Conservation (phyloP, 352 stramenopile species). For the Globisporangium mamillatum region DNA sequence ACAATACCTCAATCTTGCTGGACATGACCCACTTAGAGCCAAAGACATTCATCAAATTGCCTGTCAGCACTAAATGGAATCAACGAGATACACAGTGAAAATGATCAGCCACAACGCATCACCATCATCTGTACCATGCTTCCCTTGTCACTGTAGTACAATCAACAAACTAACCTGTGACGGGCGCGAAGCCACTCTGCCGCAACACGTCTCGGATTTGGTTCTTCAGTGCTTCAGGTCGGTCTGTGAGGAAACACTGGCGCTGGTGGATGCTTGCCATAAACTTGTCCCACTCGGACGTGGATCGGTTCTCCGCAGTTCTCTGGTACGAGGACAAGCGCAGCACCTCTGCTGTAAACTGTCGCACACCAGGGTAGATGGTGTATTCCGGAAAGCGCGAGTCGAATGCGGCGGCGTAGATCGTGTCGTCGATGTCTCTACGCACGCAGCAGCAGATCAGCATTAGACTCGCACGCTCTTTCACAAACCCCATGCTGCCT, state of each 20-base stretch:
- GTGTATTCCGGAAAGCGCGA: conserved; percentile 17
- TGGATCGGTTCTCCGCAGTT: not conserved
- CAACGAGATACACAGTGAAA: not conserved
- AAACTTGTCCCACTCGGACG: conserved; percentile 1
- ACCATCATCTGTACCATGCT: not conserved
- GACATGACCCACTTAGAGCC: conserved; percentile 13
- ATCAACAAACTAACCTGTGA: conserved; percentile 5
- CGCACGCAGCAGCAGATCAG: no score
- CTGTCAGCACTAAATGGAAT: conserved; percentile 11
- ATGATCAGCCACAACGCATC: not conserved
- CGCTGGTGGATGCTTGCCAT: not conserved
- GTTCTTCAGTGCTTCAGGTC: not conserved
- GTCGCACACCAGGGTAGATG: conserved; percentile 18
- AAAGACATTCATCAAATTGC: conserved; percentile 16
- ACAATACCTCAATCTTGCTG: conserved; percentile 12
- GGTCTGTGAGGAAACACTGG: conserved; percentile 15
- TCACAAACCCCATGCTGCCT: not conserved
- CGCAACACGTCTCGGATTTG: conserved; percentile 1
- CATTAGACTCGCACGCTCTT: not conserved
- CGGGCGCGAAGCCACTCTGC: conserved; percentile 9
- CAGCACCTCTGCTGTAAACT: conserved; percentile 19
- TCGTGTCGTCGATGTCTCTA: conserved; percentile 19
- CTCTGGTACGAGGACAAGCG: no score
- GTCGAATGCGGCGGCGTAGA: conserved; percentile 15
- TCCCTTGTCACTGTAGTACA: not conserved